phyloP scores from a whole-genome alignment of 1,284 basidiomycete genomes.

The Papiliotrema nemorosa region DNA sequence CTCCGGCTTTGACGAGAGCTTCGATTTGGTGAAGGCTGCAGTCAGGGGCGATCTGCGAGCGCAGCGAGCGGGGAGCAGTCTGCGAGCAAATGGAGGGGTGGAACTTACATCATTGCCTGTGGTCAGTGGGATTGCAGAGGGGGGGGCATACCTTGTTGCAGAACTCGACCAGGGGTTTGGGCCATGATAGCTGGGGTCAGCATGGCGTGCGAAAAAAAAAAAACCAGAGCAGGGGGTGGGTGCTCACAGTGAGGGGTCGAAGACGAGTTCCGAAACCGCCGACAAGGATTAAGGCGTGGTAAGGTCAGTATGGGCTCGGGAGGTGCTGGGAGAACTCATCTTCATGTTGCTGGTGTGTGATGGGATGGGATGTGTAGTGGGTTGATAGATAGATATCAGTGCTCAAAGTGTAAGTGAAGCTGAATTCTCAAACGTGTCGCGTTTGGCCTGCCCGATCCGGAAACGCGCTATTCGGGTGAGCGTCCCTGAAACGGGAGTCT shows the following conservation, averaged over 20 bases:
- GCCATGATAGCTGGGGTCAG: constrained; percentile 43
- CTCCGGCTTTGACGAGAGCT: constrained; percentile 56
- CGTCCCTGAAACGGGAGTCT: too few species aligned
- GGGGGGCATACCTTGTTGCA: constrained; percentile 50
- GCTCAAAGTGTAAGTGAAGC: neutral
- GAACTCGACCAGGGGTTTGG: constrained; percentile 56
- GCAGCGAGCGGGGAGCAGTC: neutral
- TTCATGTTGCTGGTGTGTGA: constrained; percentile 32
- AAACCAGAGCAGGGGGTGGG: too few species aligned
- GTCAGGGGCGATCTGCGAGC: constrained; percentile 4
- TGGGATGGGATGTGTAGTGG: constrained; percentile 1
- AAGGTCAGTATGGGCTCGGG: constrained; percentile 17
- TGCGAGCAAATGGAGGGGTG: neutral
- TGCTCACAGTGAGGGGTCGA: constrained; percentile 54
- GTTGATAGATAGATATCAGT: constrained; percentile 2
- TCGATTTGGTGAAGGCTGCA: constrained; percentile 56
- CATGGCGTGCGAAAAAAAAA: neutral
- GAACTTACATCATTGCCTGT: constrained; percentile 49
- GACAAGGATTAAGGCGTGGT: constrained; percentile 51
- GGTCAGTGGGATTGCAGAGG: neutral
- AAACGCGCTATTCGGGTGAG: too few species aligned
- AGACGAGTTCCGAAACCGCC: constrained; percentile 55
- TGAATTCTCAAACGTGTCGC: too few species aligned
- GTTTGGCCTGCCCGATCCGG: too few species aligned
- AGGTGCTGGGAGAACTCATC: constrained; percentile 27